Conservation (phyloP, 331 rosid genomes). For the Spiraea crenata region DNA sequence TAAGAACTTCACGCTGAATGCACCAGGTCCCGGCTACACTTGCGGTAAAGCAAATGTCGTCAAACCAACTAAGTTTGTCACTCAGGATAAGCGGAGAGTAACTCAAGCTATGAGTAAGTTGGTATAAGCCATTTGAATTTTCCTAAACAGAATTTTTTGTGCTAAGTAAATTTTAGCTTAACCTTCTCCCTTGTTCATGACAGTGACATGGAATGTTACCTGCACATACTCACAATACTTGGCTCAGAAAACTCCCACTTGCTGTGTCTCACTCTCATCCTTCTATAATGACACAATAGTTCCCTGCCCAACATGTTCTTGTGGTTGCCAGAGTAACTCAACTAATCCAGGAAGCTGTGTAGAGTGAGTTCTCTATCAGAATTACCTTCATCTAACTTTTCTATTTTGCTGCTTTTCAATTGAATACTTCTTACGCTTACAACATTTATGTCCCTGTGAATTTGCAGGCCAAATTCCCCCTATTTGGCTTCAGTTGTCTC, state of each 20-base stretch:
- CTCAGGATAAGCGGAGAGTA: slow-evolving; percentile 70
- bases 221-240: slow-evolving; percentile 87
- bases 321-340: slow-evolving; percentile 67
- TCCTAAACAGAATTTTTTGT: background rate
- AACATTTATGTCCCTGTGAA: slow-evolving; percentile 1
- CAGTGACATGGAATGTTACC: slow-evolving; percentile 92
- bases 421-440: background rate
- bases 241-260: slow-evolving; percentile 71
- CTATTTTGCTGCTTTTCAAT: background rate
- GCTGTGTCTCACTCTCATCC: slow-evolving; percentile 86
- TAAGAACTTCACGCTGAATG: slow-evolving; percentile 62
- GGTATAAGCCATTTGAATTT: background rate
- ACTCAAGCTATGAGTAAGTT: slow-evolving; percentile 90
- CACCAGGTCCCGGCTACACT: slow-evolving; percentile 91
- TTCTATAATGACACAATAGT: slow-evolving; percentile 78
- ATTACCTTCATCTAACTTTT: slow-evolving; percentile 9
- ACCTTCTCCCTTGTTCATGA: slow-evolving; percentile 25
- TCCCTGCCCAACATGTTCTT: slow-evolving; percentile 68
- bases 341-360: slow-evolving; percentile 57
- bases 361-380: slow-evolving; percentile 43
- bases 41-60: slow-evolving; percentile 65
- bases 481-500: slow-evolving; percentile 59
- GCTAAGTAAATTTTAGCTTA: background rate
- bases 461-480: slow-evolving; percentile 53
- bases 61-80: slow-evolving; percentile 46